A percentile compares a stretch with the other conserved stretches of the same genome.
These are phyloP conservation scores for Suillus placidus DNA, from an alignment of 768 basidiomycete genomes.

Conservation along the genomic window DNA sequence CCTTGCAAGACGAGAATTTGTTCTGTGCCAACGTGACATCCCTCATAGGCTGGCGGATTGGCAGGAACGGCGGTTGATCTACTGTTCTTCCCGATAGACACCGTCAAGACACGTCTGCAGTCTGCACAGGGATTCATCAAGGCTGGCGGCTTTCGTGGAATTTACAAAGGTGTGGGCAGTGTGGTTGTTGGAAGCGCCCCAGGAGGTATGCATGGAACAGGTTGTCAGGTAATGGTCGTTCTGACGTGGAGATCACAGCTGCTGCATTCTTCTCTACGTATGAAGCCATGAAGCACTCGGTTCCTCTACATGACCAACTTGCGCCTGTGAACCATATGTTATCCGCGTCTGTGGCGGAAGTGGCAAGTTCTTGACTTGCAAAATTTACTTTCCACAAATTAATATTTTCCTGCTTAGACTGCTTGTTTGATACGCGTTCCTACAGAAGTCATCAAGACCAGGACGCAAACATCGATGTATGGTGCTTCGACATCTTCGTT, in stretches of 20 bases:
- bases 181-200: slow-evolving; percentile 95
- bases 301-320: slow-evolving; percentile 64
- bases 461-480: slow-evolving; percentile 85
- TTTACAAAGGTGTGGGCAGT: slow-evolving; percentile 94
- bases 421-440: slow-evolving; percentile 94
- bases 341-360: slow-evolving; percentile 62
- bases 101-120: slow-evolving; percentile 94
- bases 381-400: slow-evolving; percentile 16
- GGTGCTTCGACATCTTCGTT: slow-evolving; percentile 60
- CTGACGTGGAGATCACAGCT: slow-evolving; percentile 52
- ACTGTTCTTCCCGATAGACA: slow-evolving; percentile 96
- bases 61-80: slow-evolving; percentile 94
- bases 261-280: slow-evolving; percentile 96
- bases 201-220: slow-evolving; percentile 63
- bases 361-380: slow-evolving; percentile 41
- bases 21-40: slow-evolving; percentile 13
- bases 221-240: not conserved
- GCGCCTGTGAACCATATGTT: slow-evolving; percentile 66
- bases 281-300: slow-evolving; percentile 78
- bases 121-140: slow-evolving; percentile 81
- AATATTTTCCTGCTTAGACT: slow-evolving; percentile 45
- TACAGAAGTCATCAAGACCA: slow-evolving; percentile 94
- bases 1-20: slow-evolving; percentile 16
- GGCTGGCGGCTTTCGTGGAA: slow-evolving; percentile 86
- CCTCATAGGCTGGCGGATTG: slow-evolving; percentile 75